These are phyloP conservation scores for Spathaspora hagerdaliae DNA, from an alignment of 805 yeast genomes.

Conservation along the genomic window DNA sequence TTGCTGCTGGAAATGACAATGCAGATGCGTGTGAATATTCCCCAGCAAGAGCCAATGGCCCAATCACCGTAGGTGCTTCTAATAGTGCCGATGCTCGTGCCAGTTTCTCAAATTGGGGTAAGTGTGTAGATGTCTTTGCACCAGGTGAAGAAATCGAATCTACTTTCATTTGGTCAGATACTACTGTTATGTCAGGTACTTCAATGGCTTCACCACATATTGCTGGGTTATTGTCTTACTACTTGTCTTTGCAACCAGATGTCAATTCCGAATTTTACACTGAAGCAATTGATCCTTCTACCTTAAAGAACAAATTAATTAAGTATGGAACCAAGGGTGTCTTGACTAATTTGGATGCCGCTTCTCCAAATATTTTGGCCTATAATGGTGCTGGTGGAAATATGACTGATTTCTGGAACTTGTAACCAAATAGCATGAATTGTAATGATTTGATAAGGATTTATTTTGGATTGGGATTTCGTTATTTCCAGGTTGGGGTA, in stretches of 20 bases:
- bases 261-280: constrained; percentile 45
- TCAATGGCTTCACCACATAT: constrained; percentile 64
- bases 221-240: constrained; percentile 54
- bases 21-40: constrained; percentile 56
- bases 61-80: constrained; percentile 51
- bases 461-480: too few relatives aligned
- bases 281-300: constrained; percentile 46
- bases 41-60: constrained; percentile 57
- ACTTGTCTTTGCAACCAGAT: constrained; percentile 52
- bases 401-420: constrained; percentile 47
- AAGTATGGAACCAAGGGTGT: constrained; percentile 48
- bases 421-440: too few relatives aligned
- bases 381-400: constrained; percentile 60
- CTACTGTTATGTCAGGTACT: constrained; percentile 55
- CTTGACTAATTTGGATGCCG: constrained; percentile 41
- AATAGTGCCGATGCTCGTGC: constrained; percentile 44
- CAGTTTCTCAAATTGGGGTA: constrained; percentile 51
- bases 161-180: constrained; percentile 54
- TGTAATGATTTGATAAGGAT: too few relatives aligned
- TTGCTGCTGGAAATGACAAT: constrained; percentile 62
- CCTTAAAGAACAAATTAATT: constrained; percentile 51
- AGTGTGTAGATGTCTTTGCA: constrained; percentile 50
- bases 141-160: constrained; percentile 56
- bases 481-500: too few relatives aligned
- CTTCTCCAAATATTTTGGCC: constrained; percentile 57